phyloP scores from a whole-genome alignment of 768 basidiomycete species.

The Leccinum fibrillosum region DNA sequence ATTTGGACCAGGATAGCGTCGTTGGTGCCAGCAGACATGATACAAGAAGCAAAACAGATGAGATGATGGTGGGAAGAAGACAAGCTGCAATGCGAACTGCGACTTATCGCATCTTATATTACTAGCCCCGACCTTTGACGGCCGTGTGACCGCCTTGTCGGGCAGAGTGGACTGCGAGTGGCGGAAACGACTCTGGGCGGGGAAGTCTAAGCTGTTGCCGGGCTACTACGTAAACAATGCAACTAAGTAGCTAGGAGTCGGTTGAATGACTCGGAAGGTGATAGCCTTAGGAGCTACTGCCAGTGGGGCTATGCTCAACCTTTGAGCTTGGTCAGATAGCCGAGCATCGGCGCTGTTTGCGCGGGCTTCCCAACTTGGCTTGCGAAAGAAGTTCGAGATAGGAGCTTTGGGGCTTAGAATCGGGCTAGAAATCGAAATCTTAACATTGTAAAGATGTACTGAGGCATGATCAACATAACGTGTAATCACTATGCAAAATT shows the following conservation, averaged over 20 bases:
- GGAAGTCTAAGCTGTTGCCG: not conserved
- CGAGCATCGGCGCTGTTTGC: not conserved
- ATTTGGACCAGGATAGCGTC: conserved; percentile 73
- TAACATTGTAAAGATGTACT: not conserved
- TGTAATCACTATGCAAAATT: not conserved
- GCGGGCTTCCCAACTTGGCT: not conserved
- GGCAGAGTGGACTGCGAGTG: not conserved
- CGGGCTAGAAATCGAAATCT: not conserved
- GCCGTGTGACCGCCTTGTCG: not conserved
- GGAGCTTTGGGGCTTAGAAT: not conserved
- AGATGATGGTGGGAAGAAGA: conserved; percentile 12
- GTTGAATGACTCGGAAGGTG: not conserved
- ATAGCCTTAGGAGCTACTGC: not conserved
- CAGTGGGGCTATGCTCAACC: not conserved
- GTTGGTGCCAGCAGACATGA: conserved; percentile 27
- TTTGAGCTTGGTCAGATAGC: not conserved
- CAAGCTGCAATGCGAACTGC: conserved; percentile 1
- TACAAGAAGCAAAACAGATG: not conserved
- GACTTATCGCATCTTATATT: conserved; percentile 5
- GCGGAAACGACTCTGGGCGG: not conserved
- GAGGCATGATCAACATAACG: not conserved
- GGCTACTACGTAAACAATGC: not conserved
- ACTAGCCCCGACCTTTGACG: not conserved
- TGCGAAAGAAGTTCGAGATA: not conserved
- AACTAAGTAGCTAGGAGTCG: not conserved